phyloP scores from a whole-genome alignment of 306 rosid genomes.

The Oemleria cerasiformis region DNA sequence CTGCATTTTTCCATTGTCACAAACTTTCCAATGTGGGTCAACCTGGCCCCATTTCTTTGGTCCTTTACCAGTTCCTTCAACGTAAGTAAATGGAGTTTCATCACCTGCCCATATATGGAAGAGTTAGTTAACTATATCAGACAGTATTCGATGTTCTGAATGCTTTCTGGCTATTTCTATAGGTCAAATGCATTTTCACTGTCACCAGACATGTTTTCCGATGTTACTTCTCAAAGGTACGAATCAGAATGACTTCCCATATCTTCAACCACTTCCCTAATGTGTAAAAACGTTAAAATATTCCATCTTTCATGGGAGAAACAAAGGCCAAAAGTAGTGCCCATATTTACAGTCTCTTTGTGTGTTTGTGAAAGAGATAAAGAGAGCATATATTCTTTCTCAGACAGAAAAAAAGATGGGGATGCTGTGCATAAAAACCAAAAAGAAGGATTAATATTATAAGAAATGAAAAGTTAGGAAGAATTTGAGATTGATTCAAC shows the following conservation, averaged over 20 bases:
- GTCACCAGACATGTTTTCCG: neutral
- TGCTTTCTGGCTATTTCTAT: neutral
- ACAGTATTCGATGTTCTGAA: neutral
- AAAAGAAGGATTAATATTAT: neutral
- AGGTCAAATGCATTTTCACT: neutral
- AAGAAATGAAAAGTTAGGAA: neutral
- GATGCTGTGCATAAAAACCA: neutral
- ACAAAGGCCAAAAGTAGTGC: neutral
- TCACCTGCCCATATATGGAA: slow-evolving; percentile 29
- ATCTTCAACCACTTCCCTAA: neutral
- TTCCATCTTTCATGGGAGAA: neutral
- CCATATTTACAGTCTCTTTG: neutral
- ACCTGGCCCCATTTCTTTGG: slow-evolving; percentile 67
- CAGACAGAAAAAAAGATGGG: slow-evolving; percentile 16
- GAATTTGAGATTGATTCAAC: neutral
- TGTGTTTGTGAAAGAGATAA: neutral
- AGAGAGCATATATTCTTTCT: slow-evolving; percentile 2
- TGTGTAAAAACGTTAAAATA: neutral
- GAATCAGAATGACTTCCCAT: neutral
- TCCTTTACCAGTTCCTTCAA: slow-evolving; percentile 49
- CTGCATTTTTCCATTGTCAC: slow-evolving; percentile 58
- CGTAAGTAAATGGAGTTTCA: slow-evolving; percentile 40
- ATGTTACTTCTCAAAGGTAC: neutral
- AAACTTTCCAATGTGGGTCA: slow-evolving; percentile 58
- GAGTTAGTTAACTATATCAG: neutral